Percentiles rank a stretch among this genome's conserved stretches.
Conservation (phyloP, 805 yeast genomes). For the Ogataea paraovalis region DNA sequence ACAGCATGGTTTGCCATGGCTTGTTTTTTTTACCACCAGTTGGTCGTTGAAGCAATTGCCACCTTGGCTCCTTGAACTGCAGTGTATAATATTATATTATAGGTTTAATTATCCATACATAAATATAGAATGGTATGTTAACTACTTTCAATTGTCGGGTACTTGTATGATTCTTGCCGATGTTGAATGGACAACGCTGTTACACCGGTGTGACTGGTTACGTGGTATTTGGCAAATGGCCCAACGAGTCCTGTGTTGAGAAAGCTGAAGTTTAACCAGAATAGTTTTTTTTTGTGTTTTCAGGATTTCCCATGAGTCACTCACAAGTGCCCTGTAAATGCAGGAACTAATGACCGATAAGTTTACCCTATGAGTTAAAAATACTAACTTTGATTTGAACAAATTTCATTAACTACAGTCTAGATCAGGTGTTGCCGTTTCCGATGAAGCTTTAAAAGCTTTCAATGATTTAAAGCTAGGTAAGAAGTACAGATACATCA, state of each 20-base stretch:
- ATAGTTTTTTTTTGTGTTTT: too few species aligned
- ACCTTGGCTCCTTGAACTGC: not conserved
- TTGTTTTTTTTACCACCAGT: not conserved
- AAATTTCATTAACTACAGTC: not conserved
- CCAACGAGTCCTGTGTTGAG: too few species aligned
- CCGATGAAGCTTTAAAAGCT: constrained; percentile 84
- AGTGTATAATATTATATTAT: not conserved
- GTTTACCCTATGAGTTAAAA: too few species aligned
- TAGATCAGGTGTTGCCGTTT: constrained; percentile 59
- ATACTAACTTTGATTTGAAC: not conserved
- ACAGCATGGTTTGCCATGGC: not conserved
- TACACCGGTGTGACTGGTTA: not conserved
- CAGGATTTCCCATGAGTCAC: too few species aligned
- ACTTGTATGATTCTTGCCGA: too few species aligned
- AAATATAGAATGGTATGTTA: not conserved
- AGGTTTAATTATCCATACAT: not conserved
- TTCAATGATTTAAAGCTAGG: constrained; percentile 96
- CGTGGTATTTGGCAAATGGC: not conserved
- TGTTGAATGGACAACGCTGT: too few species aligned
- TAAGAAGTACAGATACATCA: constrained; percentile 78
- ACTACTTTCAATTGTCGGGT: not conserved
- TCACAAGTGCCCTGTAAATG: too few species aligned
- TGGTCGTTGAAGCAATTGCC: not conserved
- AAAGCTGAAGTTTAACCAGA: too few species aligned
- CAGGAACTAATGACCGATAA: too few species aligned